A percentile compares a stretch with the other conserved stretches of the same genome.
Evolutionary conservation across 805 yeast species (phyloP).

Genomic region (Cyberlindnera sargentensis): DNA sequence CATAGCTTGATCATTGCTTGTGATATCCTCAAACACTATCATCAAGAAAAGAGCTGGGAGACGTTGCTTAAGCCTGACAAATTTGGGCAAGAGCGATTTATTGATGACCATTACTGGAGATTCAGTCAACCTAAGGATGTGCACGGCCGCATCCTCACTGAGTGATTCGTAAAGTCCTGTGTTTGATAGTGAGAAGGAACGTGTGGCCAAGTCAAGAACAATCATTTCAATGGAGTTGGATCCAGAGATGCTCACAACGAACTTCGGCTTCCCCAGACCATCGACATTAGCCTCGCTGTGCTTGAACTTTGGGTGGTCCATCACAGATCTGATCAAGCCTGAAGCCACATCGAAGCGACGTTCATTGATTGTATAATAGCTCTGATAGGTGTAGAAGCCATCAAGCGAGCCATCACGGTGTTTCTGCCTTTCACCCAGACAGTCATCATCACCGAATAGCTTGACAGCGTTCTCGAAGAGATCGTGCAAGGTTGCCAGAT

Average conservation of each 20-base stretch:
- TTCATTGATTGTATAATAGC: slow-evolving; percentile 30
- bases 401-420: slow-evolving; percentile 24
- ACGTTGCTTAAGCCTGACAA: slow-evolving; percentile 34
- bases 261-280: slow-evolving; percentile 20
- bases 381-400: slow-evolving; percentile 33
- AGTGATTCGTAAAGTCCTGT: slow-evolving; percentile 39
- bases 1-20: slow-evolving; percentile 14
- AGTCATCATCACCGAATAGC: slow-evolving; percentile 24
- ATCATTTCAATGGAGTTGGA: slow-evolving; percentile 53
- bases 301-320: not conserved
- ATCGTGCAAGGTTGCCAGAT: slow-evolving; percentile 32
- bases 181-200: slow-evolving; percentile 37
- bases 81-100: slow-evolving; percentile 33
- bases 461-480: slow-evolving; percentile 31
- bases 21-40: slow-evolving; percentile 37
- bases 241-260: slow-evolving; percentile 41
- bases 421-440: slow-evolving; percentile 32
- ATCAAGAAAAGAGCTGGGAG: slow-evolving; percentile 30
- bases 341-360: slow-evolving; percentile 38
- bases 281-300: not conserved
- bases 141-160: slow-evolving; percentile 42
- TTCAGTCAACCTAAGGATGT: slow-evolving; percentile 43
- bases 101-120: slow-evolving; percentile 46
- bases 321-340: slow-evolving; percentile 33
- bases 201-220: slow-evolving; percentile 49